These are phyloP conservation scores for Conringia planisiliqua DNA, from an alignment of 345 rosid genomes.

Conservation along the genomic window DNA sequence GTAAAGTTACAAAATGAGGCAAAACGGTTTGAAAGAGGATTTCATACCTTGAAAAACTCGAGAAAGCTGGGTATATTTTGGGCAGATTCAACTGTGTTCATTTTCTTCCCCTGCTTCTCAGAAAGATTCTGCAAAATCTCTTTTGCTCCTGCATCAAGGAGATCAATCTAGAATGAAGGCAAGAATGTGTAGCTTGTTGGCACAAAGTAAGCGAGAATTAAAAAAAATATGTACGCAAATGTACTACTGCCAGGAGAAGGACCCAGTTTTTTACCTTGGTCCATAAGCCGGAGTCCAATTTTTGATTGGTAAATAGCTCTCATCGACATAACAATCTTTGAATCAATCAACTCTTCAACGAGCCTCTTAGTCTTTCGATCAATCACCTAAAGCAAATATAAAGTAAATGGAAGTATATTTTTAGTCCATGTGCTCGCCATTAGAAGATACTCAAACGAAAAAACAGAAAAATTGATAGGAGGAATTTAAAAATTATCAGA, in stretches of 20 bases:
- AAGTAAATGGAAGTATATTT: constrained; percentile 3
- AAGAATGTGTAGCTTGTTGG: constrained; percentile 8
- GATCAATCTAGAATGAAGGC: constrained; percentile 16
- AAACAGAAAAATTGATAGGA: background rate
- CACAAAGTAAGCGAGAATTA: background rate
- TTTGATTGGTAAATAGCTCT: constrained; percentile 95
- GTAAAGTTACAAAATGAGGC: constrained; percentile 1
- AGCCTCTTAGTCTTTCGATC: constrained; percentile 85
- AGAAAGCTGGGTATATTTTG: constrained; percentile 79
- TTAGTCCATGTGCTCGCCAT: background rate
- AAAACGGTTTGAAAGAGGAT: background rate
- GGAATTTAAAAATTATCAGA: background rate
- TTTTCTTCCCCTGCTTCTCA: constrained; percentile 85
- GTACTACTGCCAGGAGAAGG: background rate
- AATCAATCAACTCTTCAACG: constrained; percentile 89
- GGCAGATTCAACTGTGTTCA: constrained; percentile 79
- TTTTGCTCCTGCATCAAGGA: constrained; percentile 65
- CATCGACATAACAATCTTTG: constrained; percentile 89
- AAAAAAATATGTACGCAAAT: background rate
- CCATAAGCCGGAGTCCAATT: constrained; percentile 83
- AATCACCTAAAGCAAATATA: constrained; percentile 54
- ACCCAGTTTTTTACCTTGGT: constrained; percentile 49
- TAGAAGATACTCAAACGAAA: background rate
- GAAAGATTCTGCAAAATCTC: constrained; percentile 77
- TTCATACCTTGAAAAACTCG: constrained; percentile 65